Evolutionary conservation across 2,329 filamentous ascomycete genomes (phyloP).

Genomic region (Stagonosporopsis chrysanthemi): DNA sequence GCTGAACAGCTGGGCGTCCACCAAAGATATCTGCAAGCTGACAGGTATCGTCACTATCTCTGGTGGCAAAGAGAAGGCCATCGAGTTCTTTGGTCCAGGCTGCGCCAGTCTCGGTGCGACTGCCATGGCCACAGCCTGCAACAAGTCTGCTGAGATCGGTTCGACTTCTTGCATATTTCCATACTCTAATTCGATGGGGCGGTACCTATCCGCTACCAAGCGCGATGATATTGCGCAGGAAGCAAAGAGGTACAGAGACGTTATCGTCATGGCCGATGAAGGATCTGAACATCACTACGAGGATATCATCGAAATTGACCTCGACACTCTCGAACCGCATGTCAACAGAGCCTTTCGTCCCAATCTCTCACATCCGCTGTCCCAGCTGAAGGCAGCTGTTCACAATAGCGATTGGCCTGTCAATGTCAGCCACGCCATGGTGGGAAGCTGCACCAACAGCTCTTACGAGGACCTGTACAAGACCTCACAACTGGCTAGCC

Average conservation of each 20-base stretch:
- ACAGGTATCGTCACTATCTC: slow-evolving; percentile 47
- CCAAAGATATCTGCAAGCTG: slow-evolving; percentile 50
- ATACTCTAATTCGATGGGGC: slow-evolving; percentile 43
- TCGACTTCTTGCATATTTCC: slow-evolving; percentile 51
- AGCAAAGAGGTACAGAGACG: slow-evolving; percentile 32
- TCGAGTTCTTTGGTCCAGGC: slow-evolving; percentile 51
- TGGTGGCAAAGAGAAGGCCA: slow-evolving; percentile 47
- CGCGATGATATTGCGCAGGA: slow-evolving; percentile 32
- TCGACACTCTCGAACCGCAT: slow-evolving; percentile 45
- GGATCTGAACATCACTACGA: slow-evolving; percentile 46
- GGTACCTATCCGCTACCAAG: slow-evolving; percentile 44
- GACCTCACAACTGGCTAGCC: slow-evolving; percentile 36
- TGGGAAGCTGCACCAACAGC: slow-evolving; percentile 50
- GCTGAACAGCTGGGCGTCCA: slow-evolving; percentile 43
- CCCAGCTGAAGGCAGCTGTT: slow-evolving; percentile 37
- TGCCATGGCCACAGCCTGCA: slow-evolving; percentile 50
- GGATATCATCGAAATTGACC: slow-evolving; percentile 47
- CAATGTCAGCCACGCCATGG: slow-evolving; percentile 40
- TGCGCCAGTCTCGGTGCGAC: slow-evolving; percentile 44
- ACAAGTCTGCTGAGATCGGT: slow-evolving; percentile 51
- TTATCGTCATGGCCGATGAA: slow-evolving; percentile 37
- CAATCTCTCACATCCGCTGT: slow-evolving; percentile 45
- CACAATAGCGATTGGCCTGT: slow-evolving; percentile 41
- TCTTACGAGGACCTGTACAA: slow-evolving; percentile 50
- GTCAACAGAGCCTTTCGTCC: slow-evolving; percentile 50